Base-by-base conservation (phyloP, 225 moss, liverwort and hornwort species). In the Pseudoscleropodium purum region DNA sequence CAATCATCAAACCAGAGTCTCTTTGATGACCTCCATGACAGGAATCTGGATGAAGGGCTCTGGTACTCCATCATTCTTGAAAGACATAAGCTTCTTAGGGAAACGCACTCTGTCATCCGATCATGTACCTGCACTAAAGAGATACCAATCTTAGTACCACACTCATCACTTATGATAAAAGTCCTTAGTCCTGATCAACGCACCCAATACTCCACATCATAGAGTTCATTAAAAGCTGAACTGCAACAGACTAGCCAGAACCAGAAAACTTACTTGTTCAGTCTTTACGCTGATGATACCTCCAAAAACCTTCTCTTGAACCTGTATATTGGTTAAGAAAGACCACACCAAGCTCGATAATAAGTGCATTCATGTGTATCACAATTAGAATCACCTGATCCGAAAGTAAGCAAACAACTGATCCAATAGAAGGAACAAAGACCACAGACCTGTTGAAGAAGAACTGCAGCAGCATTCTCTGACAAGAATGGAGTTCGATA, bases 81-180 rank as follows among this genome's bases (percentile, higher is more conserved):
- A 97, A 34, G 97, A 94, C 81, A 79, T 88, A 69, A 99, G 91
- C 92, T 94, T 96, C 84, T 88, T 88, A 47, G 89, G 88, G 43
- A 99, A 75, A 97, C 92, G 86, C 97, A 97, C 91, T 99, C 97
- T 24, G 99, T 99, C 97, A 99, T 99, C 88, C 97, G 95, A 93
- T 97, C 99, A 88, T 99, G 97, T 68, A 99, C 95, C 99, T 99
- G 91, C 59, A 87, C 30, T 37, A 67, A 90, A 87, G 67, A 75
- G 43, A 64, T 65, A 39, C 31, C 62, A 75, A 69, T 69, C 68
- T 91, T 79, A 91, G 67, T 79, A 88, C 67, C 75, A 74, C 51
- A 89, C 39, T 74, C 65, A 79, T 83, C 51, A 74, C 61, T 45
- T 65, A 27, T 33, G 45, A 67, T 33, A 90, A 36, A 41, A 4